Base-by-base conservation (phyloP, 371 early-diverging fungal genomes). In the Rhizoclosmatium hyalinum region DNA sequence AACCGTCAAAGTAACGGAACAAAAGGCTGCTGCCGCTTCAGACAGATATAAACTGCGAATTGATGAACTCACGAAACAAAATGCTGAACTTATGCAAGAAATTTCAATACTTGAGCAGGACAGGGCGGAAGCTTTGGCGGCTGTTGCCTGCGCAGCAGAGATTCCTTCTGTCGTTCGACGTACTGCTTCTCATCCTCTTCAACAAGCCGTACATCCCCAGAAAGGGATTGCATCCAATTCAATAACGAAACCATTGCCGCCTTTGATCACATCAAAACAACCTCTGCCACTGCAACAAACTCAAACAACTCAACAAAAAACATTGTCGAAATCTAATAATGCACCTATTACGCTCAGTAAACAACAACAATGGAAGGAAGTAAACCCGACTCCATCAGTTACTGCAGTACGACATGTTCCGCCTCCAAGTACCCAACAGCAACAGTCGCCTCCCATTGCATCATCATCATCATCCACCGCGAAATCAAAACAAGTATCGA, bases 51-150 rank as follows among this genome's bases (percentile, higher is more conserved):
- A 75, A 41, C 56, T 62, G 17, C 70, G 75, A 12, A 71, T 80
- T 39, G 80, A 78, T 12, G 82, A 81, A 54, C 72, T 84, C 24
- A 65, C 46, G 5, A 54, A 42, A 8, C 43, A 66, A 4, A 80
- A 80, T 43, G 55, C 21, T 14, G 85, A 83, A 53, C 60, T 83
- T 53, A 61, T 42, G 47, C 80, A 81, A 6, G 81, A 83, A 71
- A 55, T 83, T n/a, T 57, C 75, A 46, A 56, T 77, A 3, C 72
- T 84, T 10, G 83, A 83, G 62, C 65, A 76, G 39, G 80, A 84
- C 54, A 45, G 83, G 3, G 78, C 78, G 21, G 55, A 6, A 12
- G 43, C 19, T n/a, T 17, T 39, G 46, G 64, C 46, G 14, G 6
- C 64, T 53, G 32, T 32, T 32, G 41, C 10, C 17, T 21, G 19